These are phyloP conservation scores for Agrocybe praecox DNA, from an alignment of 768 basidiomycete genomes.

Conservation along the genomic window DNA sequence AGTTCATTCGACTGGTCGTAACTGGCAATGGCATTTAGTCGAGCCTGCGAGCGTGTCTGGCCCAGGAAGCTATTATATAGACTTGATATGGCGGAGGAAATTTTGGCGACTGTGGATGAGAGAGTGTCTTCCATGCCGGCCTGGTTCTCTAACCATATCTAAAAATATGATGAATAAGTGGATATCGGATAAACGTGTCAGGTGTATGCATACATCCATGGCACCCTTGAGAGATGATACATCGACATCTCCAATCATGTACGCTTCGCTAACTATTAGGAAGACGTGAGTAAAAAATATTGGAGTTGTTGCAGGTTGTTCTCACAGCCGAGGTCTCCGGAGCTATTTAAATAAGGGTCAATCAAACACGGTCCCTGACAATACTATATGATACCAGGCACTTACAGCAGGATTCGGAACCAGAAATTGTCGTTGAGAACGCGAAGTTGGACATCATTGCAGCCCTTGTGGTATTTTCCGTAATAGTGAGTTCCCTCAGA, in stretches of 20 bases:
- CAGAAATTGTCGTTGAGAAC: constrained; percentile 67
- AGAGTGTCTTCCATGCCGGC: constrained; percentile 57
- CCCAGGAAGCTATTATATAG: constrained; percentile 73
- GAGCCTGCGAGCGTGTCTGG: constrained; percentile 71
- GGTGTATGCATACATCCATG: constrained; percentile 56
- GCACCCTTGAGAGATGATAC: constrained; percentile 59
- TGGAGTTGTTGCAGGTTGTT: constrained; percentile 1
- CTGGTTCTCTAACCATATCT: constrained; percentile 74
- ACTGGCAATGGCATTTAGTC: constrained; percentile 82
- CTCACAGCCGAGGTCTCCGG: constrained; percentile 70
- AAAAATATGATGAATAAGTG: constrained; percentile 11
- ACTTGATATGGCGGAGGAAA: constrained; percentile 62
- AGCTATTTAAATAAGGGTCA: constrained; percentile 31
- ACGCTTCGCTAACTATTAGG: constrained; percentile 67
- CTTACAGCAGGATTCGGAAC: constrained; percentile 66
- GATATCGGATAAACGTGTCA: constrained; percentile 1
- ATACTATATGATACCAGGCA: constrained; percentile 13
- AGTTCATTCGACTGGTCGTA: constrained; percentile 93
- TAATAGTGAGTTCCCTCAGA: constrained; percentile 61
- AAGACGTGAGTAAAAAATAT: constrained; percentile 5
- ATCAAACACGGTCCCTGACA: neutral
- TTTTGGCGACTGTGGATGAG: constrained; percentile 55
- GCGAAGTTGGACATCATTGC: constrained; percentile 61
- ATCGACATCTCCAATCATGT: constrained; percentile 72
- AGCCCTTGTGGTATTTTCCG: constrained; percentile 57